A percentile compares a stretch with the other conserved stretches of the same genome.
phyloP scores from a whole-genome alignment of 306 rosid genomes.

The Medicago arabica region DNA sequence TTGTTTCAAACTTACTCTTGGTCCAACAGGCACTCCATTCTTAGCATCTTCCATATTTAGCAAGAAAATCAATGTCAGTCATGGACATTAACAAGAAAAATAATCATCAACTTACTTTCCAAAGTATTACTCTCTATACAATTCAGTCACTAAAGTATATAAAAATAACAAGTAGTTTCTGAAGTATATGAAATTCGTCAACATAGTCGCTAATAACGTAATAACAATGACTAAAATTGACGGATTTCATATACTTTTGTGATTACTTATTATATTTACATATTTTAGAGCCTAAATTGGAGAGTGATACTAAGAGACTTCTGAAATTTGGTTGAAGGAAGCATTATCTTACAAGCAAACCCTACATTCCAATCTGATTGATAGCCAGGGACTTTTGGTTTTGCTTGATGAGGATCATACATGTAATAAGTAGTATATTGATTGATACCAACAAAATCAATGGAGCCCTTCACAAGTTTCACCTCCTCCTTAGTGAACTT shows the following conservation, averaged over 20 bases:
- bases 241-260: no score
- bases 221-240: no score
- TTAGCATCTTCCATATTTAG: slow-evolving; percentile 64
- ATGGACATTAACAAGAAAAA: slow-evolving; percentile 1
- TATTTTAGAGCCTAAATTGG: no score
- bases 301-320: no score
- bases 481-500: slow-evolving; percentile 82
- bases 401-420: slow-evolving; percentile 57
- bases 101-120: not conserved
- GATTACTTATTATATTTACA: no score
- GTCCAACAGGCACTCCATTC: slow-evolving; percentile 86
- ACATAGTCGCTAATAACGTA: no score
- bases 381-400: slow-evolving; percentile 70
- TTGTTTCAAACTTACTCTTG: slow-evolving; percentile 57
- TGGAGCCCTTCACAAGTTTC: slow-evolving; percentile 79
- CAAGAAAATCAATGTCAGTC: slow-evolving; percentile 9
- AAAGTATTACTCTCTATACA: not conserved
- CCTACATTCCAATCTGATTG: slow-evolving; percentile 87
- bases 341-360: slow-evolving; percentile 70
- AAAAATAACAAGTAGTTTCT: not conserved
- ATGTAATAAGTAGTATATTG: slow-evolving; percentile 82
- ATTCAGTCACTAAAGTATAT: not conserved
- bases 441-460: slow-evolving; percentile 84
- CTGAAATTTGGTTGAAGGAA: no score
- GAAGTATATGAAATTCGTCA: not conserved